phyloP scores from a whole-genome alignment of 352 stramenopile species.

The Halophytophthora batemanensis region DNA sequence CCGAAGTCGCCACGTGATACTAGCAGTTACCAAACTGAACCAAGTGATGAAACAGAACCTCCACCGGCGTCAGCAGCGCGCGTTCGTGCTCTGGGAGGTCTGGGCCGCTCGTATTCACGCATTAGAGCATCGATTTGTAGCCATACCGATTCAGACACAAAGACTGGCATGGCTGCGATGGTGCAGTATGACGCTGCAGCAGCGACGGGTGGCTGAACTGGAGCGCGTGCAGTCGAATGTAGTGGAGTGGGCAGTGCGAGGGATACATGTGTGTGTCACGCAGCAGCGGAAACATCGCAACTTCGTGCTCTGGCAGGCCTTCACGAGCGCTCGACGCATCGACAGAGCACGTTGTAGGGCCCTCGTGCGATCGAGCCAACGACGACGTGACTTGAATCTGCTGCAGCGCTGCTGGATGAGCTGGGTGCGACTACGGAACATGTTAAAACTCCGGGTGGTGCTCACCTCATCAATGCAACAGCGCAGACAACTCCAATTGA shows the following conservation, averaged over 20 bases:
- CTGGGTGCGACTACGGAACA: constrained; percentile 9
- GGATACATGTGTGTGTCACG: constrained; percentile 5
- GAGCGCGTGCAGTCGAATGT: constrained; percentile 6
- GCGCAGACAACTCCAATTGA: constrained; percentile 1
- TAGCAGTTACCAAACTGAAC: constrained; percentile 8
- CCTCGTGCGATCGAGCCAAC: constrained; percentile 3
- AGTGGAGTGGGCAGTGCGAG: constrained; percentile 12
- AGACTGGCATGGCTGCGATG: constrained; percentile 6
- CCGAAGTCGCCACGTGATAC: constrained; percentile 1
- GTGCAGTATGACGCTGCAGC: not conserved
- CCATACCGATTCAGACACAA: not conserved
- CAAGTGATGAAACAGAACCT: not conserved
- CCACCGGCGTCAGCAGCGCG: constrained; percentile 4
- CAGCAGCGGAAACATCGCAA: constrained; percentile 15
- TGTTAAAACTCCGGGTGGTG: constrained; percentile 3
- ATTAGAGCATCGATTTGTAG: constrained; percentile 1
- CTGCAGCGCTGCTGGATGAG: constrained; percentile 9
- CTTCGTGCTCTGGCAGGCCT: constrained; percentile 10
- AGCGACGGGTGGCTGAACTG: not conserved
- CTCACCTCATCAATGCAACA: not conserved
- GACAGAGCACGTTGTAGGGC: constrained; percentile 2
- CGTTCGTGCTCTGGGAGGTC: constrained; percentile 11
- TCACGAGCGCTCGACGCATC: not conserved
- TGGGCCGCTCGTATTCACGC: constrained; percentile 3
- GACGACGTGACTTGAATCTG: not conserved